Evolutionary conservation across 176 grass and related monocot species (phyloP).

Genomic region (Carex parvula): DNA sequence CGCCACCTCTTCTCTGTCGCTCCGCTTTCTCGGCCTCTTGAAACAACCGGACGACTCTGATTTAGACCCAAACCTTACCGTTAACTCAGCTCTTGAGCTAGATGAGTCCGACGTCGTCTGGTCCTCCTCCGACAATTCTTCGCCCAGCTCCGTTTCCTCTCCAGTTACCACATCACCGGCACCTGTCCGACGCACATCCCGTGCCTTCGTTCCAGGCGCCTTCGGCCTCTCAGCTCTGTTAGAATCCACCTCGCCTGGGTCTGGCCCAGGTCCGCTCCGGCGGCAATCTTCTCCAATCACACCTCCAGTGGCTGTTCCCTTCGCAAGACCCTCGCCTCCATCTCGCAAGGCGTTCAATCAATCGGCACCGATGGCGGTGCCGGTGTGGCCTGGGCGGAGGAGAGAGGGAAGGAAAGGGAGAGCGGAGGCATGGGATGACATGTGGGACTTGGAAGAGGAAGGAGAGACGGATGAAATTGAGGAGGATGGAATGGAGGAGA

Average conservation of each 20-base stretch:
- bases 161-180: constrained; percentile 12
- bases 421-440: constrained; percentile 16
- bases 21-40: constrained; percentile 64
- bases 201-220: constrained; percentile 29
- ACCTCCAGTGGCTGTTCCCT: constrained; percentile 14
- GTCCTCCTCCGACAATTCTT: constrained; percentile 37
- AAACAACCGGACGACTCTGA: constrained; percentile 46
- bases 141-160: constrained; percentile 37
- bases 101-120: constrained; percentile 84
- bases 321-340: not conserved
- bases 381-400: constrained; percentile 50
- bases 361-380: constrained; percentile 64
- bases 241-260: constrained; percentile 29
- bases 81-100: constrained; percentile 50
- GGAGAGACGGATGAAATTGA: not conserved
- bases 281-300: constrained; percentile 19
- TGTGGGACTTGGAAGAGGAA: constrained; percentile 15
- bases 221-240: constrained; percentile 60
- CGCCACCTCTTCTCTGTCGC: constrained; percentile 41
- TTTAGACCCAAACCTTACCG: not conserved
- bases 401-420: constrained; percentile 15
- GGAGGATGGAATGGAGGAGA: constrained; percentile 38
- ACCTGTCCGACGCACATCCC: constrained; percentile 19
- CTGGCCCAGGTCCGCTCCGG: constrained; percentile 20
- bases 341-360: constrained; percentile 36